A percentile compares a stretch with the other conserved stretches of the same genome.
Conservation (phyloP, 2,329 filamentous ascomycete genomes). For the Xylaria sp. region DNA sequence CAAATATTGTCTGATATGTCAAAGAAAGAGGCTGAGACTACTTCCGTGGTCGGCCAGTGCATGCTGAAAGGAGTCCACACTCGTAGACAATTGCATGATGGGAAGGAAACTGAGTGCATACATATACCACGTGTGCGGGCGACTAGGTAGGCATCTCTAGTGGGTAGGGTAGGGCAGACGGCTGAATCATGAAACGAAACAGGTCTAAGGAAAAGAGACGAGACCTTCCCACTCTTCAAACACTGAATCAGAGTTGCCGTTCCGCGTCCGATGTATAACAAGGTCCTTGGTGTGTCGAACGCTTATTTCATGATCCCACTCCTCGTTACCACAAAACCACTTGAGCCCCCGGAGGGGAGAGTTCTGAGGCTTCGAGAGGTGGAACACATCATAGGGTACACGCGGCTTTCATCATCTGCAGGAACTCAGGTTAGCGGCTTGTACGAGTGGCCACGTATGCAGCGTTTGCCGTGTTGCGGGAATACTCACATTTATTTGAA, state of each 20-base stretch:
- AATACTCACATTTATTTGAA: constrained; percentile 91
- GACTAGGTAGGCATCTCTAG: too few species aligned
- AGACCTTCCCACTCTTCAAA: constrained; percentile 42
- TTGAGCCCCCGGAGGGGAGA: constrained; percentile 93
- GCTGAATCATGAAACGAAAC: too few species aligned
- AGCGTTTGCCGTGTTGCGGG: constrained; percentile 2
- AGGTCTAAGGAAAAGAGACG: not conserved
- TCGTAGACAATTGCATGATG: too few species aligned
- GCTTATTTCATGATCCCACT: constrained; percentile 89
- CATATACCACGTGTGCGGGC: too few species aligned
- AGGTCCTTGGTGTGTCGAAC: constrained; percentile 97
- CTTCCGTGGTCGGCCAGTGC: too few species aligned
- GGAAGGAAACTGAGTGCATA: not conserved
- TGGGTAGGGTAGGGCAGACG: too few species aligned
- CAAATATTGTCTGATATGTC: too few species aligned
- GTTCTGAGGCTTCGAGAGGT: constrained; percentile 68
- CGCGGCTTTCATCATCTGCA: constrained; percentile 99
- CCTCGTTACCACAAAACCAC: constrained; percentile 73
- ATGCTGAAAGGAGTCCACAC: too few species aligned
- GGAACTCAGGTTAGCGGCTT: constrained; percentile 39
- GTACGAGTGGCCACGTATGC: constrained; percentile 5
- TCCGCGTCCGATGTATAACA: constrained; percentile 97
- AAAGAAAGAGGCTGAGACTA: too few species aligned
- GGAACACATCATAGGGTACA: constrained; percentile 87
- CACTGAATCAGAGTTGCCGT: constrained; percentile 87